Evolutionary conservation across 106 monocot genomes (phyloP), one percentile per base, ranked within the genome.

Genomic region (Apostasia ramifera): DNA sequence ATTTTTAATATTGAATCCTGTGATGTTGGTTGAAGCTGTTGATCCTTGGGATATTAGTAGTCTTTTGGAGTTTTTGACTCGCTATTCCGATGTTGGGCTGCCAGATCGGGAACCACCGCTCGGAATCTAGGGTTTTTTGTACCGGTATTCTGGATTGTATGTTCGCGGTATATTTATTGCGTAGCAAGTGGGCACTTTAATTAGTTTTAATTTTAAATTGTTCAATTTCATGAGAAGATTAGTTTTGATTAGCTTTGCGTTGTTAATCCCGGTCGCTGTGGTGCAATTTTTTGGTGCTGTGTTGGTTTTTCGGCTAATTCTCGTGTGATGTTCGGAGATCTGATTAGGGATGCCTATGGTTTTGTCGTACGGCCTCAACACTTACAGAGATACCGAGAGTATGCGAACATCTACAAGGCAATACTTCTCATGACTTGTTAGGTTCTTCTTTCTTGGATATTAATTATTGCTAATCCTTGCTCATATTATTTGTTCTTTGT

Each of bases 331-430:
- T 2, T 43, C 52, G 55, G 61, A 64, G 42, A 62, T 77, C 67
- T 81, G 77, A 72, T 60, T 82, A 97, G 97, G 87, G 97, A 97
- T 85, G 92, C 89, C 38, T 97, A 97, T 87, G 97, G 97, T 15
- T 97, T 97, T 83, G 84, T 86, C 1, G 89, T 97, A 74, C 78
- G 97, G 71, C 97, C 97, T 76, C 97, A 97, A 70, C 89, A 97
- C 74, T 80, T 92, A 79, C 97, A 97, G 82, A 84, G 89, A 79
- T 97, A 92, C 66, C 67, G 77, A 70, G 98, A 98, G 74, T 98
- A 98, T 69, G 87, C 87, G 11, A 85, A 81, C 66, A 98, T 98
- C 59, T 98, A 98, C 78, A 87, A 98, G 98, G 98, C 73, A 83
- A 73, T 74, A 41, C 49, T 77, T 59, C 67, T 4, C 2, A 9